Evolutionary conservation across 2,329 filamentous ascomycete genomes (phyloP).

Genomic region (Metarhizium humberi): DNA sequence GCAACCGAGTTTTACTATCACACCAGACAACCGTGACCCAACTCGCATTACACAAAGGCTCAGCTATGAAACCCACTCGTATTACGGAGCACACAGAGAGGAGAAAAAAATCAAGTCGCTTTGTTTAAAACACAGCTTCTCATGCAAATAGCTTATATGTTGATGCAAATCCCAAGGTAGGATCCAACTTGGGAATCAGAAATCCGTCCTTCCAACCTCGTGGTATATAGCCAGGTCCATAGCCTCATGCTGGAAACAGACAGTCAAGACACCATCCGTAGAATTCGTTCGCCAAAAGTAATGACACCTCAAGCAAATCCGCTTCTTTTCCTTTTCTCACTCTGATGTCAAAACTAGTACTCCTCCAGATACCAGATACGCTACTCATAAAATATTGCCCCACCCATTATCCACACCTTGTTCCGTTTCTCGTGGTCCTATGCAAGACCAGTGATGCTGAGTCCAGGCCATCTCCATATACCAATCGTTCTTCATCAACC

Average conservation of each 20-base stretch:
- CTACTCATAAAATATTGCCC: constrained; percentile 4
- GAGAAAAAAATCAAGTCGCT: not conserved
- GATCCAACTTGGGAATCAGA: not conserved
- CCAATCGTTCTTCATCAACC: constrained; percentile 3
- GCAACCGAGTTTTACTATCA: not conserved
- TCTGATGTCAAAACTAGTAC: constrained; percentile 5
- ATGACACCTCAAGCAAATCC: constrained; percentile 1
- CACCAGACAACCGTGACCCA: no score
- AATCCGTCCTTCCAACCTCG: not conserved
- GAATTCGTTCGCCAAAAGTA: not conserved
- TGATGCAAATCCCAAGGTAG: not conserved
- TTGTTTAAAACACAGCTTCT: no score
- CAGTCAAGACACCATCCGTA: not conserved
- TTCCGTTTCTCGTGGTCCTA: not conserved
- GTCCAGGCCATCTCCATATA: not conserved
- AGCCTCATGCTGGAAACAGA: not conserved
- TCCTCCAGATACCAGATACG: constrained; percentile 1
- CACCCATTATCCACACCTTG: not conserved
- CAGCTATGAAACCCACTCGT: no score
- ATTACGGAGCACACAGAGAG: no score
- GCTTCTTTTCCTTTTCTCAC: constrained; percentile 4
- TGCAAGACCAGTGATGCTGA: not conserved
- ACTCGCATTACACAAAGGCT: no score
- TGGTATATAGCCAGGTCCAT: not conserved
- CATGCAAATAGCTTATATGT: not conserved